A percentile compares a stretch with the other conserved stretches of the same genome.
phyloP scores from a whole-genome alignment of 768 basidiomycete species.

The Tricholoma flavovirens region DNA sequence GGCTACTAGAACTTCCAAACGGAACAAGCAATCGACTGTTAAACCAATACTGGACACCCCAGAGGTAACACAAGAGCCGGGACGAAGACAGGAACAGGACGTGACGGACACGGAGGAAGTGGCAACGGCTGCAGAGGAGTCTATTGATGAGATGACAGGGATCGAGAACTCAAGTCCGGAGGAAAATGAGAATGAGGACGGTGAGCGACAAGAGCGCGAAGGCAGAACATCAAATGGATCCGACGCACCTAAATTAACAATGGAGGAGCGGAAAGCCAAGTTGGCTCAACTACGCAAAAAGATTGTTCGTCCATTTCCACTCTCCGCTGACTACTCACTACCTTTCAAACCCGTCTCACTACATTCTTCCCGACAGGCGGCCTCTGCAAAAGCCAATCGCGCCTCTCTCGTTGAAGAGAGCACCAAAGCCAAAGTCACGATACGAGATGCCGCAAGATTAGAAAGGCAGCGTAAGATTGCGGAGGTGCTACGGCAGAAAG shows the following conservation, averaged over 20 bases:
- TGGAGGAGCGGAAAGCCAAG: slow-evolving; percentile 75
- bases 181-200: slow-evolving; percentile 8
- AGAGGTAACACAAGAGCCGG: background rate
- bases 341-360: slow-evolving; percentile 1
- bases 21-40: slow-evolving; percentile 2
- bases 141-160: slow-evolving; percentile 25
- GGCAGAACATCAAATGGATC: slow-evolving; percentile 14
- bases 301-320: slow-evolving; percentile 53
- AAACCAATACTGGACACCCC: background rate
- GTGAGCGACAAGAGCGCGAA: slow-evolving; percentile 19
- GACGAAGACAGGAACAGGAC: background rate
- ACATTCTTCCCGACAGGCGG: slow-evolving; percentile 42
- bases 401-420: slow-evolving; percentile 82
- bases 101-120: slow-evolving; percentile 12
- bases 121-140: slow-evolving; percentile 23
- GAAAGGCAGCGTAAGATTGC: slow-evolving; percentile 90
- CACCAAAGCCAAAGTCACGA: slow-evolving; percentile 68
- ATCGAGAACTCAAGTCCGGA: slow-evolving; percentile 12
- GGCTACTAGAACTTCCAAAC: slow-evolving; percentile 8
- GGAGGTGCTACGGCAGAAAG: slow-evolving; percentile 77
- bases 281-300: slow-evolving; percentile 69
- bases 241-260: slow-evolving; percentile 30
- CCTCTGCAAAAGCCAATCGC: slow-evolving; percentile 78
- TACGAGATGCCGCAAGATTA: slow-evolving; percentile 74
- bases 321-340: background rate